Evolutionary conservation across 129 eudicot species (phyloP).

Genomic region (Centrapalus pauciflorus): DNA sequence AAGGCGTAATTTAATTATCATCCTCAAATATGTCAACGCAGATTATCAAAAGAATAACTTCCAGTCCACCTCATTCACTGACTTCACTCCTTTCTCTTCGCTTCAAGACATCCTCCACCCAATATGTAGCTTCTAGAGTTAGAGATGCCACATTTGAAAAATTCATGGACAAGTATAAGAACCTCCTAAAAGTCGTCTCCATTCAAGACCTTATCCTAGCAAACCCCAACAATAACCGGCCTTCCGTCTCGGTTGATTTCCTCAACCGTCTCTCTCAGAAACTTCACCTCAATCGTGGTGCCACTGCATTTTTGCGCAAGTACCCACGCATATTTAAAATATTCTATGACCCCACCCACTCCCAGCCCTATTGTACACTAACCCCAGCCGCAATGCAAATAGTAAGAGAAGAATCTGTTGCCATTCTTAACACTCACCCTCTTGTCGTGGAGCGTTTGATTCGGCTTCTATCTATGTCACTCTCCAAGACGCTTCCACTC

Average conservation of each 20-base stretch:
- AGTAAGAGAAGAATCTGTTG: constrained; percentile 33
- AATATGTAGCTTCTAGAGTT: constrained; percentile 52
- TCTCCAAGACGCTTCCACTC: constrained; percentile 46
- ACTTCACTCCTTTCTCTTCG: constrained; percentile 25
- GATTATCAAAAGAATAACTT: constrained; percentile 15
- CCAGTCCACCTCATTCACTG: constrained; percentile 7
- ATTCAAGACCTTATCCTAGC: constrained; percentile 72
- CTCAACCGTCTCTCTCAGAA: constrained; percentile 61
- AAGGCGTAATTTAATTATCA: no score
- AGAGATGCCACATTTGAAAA: constrained; percentile 73
- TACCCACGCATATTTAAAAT: constrained; percentile 61
- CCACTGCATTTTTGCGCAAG: constrained; percentile 44
- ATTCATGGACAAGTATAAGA: constrained; percentile 56
- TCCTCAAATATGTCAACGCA: constrained; percentile 13
- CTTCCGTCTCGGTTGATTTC: constrained; percentile 59
- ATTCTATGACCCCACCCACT: constrained; percentile 40
- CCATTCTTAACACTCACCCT: constrained; percentile 27
- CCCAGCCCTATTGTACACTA: constrained; percentile 35
- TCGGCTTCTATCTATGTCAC: constrained; percentile 56
- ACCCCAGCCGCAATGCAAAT: constrained; percentile 35
- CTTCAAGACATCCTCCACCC: constrained; percentile 46
- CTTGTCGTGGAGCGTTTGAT: constrained; percentile 45
- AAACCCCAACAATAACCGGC: constrained; percentile 43
- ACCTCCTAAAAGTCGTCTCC: constrained; percentile 51
- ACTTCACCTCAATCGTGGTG: constrained; percentile 73